Percentiles rank a stretch among this genome's conserved stretches.
phyloP scores from a whole-genome alignment of 208 protist species.

The Acanthamoeba castellanii region DNA sequence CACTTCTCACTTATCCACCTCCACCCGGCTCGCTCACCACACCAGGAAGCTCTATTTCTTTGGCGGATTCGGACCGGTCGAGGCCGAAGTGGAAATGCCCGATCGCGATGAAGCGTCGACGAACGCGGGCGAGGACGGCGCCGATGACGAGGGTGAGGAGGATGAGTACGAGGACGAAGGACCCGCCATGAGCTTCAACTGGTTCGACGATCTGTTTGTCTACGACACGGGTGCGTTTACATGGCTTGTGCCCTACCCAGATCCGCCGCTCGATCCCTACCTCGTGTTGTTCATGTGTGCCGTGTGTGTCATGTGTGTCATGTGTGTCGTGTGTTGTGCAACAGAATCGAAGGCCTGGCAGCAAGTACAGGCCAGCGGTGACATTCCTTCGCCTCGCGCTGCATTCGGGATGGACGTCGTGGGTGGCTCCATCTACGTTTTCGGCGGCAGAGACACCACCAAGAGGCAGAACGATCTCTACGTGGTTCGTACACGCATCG shows the following conservation, averaged over 20 bases:
- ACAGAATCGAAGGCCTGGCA: background rate
- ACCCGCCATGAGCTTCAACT: background rate
- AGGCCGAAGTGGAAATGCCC: background rate
- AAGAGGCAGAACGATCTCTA: conserved; percentile 49
- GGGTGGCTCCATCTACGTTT: background rate
- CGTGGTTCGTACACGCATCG: background rate
- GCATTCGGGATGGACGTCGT: conserved; percentile 5
- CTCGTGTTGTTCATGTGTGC: background rate
- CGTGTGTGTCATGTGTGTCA: background rate
- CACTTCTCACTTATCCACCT: background rate
- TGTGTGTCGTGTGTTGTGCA: background rate
- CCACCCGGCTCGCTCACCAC: no score
- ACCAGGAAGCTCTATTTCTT: conserved; percentile 47
- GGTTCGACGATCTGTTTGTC: conserved; percentile 34
- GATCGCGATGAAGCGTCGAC: background rate
- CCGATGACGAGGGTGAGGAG: background rate
- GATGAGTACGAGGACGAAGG: conserved; percentile 2
- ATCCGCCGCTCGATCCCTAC: background rate
- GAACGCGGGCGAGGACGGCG: background rate
- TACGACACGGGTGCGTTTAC: conserved; percentile 14
- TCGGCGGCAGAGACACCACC: conserved; percentile 18
- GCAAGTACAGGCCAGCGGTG: background rate
- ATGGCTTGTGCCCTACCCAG: no score
- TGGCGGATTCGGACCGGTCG: conserved; percentile 21
- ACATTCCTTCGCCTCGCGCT: background rate